A percentile compares a stretch with the other conserved stretches of the same genome.
Conservation (phyloP, 345 rosid genomes). For the Eucalyptus tenuipes region DNA sequence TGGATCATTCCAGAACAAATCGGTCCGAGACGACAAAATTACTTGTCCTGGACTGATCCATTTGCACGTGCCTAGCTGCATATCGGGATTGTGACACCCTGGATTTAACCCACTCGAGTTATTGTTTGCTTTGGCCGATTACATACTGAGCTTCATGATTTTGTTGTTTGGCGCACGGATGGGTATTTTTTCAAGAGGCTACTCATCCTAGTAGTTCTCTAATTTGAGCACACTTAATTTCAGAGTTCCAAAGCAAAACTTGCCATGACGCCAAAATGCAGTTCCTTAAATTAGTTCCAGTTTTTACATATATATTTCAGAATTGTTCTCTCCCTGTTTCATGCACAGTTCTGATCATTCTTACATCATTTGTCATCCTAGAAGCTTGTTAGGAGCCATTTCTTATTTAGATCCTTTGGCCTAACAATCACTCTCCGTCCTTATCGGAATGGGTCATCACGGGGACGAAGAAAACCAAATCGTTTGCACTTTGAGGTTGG, state of each 20-base stretch:
- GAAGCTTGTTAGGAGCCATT: rapidly evolving
- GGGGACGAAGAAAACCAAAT: not conserved
- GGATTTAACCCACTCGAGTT: too few relatives aligned
- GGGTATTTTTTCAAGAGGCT: too few relatives aligned
- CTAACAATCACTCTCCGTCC: too few relatives aligned
- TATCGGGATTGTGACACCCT: too few relatives aligned
- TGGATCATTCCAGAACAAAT: too few relatives aligned
- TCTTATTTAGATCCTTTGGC: rapidly evolving
- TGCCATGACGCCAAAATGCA: not conserved
- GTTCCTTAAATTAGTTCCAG: not conserved
- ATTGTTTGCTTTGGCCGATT: rapidly evolving
- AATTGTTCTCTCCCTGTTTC: rapidly evolving
- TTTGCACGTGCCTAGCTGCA: not conserved
- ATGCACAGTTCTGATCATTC: not conserved
- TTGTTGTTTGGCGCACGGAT: too few relatives aligned
- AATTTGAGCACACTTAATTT: too few relatives aligned
- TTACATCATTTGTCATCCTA: rapidly evolving
- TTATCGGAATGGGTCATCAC: too few relatives aligned
- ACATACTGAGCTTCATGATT: too few relatives aligned
- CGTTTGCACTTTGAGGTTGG: not conserved
- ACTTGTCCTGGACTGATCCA: not conserved
- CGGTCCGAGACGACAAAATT: not conserved
- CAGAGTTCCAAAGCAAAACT: not conserved
- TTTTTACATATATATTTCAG: not conserved
- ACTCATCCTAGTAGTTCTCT: too few relatives aligned